phyloP scores from a whole-genome alignment of 1,139 yeast species.

The Suhomyces taliae region DNA sequence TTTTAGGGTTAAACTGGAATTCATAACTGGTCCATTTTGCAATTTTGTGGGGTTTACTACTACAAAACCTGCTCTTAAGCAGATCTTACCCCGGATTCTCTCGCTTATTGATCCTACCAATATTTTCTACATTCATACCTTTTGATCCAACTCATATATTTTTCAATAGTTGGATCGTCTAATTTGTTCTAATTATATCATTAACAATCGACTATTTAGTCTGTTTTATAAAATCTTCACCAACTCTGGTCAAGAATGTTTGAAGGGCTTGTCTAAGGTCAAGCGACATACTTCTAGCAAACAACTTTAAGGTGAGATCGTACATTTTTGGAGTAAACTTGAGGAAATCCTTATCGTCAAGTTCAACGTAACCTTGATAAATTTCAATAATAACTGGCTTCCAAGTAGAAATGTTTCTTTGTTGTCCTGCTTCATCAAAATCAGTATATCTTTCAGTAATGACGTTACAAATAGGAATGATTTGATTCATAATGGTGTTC shows the following conservation, averaged over 20 bases:
- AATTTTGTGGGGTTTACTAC: no score
- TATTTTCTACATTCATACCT: no score
- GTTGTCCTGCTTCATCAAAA: slow-evolving; percentile 74
- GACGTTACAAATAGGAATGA: slow-evolving; percentile 71
- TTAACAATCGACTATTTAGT: not conserved
- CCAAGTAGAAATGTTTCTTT: slow-evolving; percentile 81
- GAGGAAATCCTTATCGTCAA: slow-evolving; percentile 74
- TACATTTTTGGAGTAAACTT: slow-evolving; percentile 67
- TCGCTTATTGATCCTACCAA: not conserved
- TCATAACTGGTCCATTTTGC: no score
- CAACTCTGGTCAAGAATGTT: slow-evolving; percentile 67
- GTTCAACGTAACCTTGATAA: slow-evolving; percentile 73
- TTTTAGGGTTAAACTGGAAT: no score
- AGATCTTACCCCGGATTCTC: not conserved
- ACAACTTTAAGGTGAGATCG: slow-evolving; percentile 60
- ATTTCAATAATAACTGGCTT: slow-evolving; percentile 89
- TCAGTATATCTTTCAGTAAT: slow-evolving; percentile 69
- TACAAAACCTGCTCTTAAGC: no score
- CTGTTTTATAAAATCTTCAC: slow-evolving; percentile 51
- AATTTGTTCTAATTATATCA: not conserved
- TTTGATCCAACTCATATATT: not conserved
- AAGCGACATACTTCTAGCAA: slow-evolving; percentile 66
- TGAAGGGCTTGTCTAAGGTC: slow-evolving; percentile 71
- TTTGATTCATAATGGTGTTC: slow-evolving; percentile 46
- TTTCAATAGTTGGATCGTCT: not conserved